phyloP scores from a whole-genome alignment of 495 filamentous ascomycete genomes.

The Hypomontagnella monticulosa region DNA sequence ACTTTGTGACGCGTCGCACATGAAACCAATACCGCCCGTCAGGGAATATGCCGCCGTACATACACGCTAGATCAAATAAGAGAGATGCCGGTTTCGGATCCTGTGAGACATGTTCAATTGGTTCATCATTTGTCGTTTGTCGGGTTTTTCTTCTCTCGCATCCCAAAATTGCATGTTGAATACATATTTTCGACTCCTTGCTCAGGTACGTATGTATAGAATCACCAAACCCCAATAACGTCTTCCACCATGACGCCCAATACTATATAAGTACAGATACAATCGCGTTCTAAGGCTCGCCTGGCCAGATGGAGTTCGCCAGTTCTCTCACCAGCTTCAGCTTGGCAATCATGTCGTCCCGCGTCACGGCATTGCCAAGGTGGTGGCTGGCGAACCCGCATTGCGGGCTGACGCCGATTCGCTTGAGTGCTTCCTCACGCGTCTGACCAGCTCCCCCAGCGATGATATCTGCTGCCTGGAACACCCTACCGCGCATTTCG shows the following conservation, averaged over 20 bases:
- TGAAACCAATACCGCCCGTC: constrained; percentile 7
- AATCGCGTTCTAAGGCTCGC: constrained; percentile 54
- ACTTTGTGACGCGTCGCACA: constrained; percentile 7
- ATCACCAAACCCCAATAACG: neutral
- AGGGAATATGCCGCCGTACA: neutral
- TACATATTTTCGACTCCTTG: constrained; percentile 27
- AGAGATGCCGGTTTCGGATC: neutral
- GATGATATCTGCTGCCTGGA: constrained; percentile 69
- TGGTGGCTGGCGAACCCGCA: constrained; percentile 75
- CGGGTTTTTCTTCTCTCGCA: neutral
- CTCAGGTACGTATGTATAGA: neutral
- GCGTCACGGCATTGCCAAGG: constrained; percentile 67
- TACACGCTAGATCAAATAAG: neutral
- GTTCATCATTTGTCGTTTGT: constrained; percentile 6
- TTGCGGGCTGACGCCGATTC: constrained; percentile 73
- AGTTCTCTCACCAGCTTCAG: constrained; percentile 68
- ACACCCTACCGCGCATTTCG: constrained; percentile 69
- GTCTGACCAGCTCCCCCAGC: constrained; percentile 66
- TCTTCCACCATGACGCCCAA: neutral
- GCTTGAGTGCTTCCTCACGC: constrained; percentile 65
- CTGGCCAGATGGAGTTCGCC: constrained; percentile 71
- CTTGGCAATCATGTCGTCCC: constrained; percentile 71
- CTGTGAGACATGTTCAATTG: constrained; percentile 8
- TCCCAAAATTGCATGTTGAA: constrained; percentile 40
- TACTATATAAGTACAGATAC: neutral